Percentiles rank a stretch among this genome's conserved stretches.
These are phyloP conservation scores for Dissoconium aciculare DNA, from an alignment of 2,329 filamentous ascomycete genomes.

Conservation along the genomic window DNA sequence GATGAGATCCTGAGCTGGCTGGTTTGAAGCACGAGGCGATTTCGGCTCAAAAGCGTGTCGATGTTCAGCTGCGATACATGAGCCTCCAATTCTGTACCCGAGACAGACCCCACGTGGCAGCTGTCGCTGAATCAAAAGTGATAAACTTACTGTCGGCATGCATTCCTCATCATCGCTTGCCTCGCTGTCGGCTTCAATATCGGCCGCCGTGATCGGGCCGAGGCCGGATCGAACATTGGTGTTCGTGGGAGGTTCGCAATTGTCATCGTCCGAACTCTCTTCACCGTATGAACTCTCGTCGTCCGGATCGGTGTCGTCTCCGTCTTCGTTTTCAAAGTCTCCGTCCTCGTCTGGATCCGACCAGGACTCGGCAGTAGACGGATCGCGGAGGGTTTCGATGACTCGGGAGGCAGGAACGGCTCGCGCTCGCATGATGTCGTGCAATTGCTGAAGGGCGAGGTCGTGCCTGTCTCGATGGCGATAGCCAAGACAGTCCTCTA, in stretches of 20 bases:
- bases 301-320: neutral
- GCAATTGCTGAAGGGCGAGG: slow-evolving; percentile 54
- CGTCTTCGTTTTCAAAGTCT: slow-evolving; percentile 10
- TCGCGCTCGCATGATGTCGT: slow-evolving; percentile 59
- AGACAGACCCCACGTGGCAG: neutral
- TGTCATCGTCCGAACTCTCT: too few species aligned
- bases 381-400: slow-evolving; percentile 12
- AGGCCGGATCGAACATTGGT: too few species aligned
- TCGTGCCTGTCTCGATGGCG: slow-evolving; percentile 54
- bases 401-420: slow-evolving; percentile 42
- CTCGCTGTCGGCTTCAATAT: slow-evolving; percentile 12
- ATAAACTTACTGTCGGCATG: slow-evolving; percentile 11
- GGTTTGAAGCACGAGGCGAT: too few species aligned
- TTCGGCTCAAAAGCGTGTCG: too few species aligned
- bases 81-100: neutral
- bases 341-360: slow-evolving; percentile 9
- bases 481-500: slow-evolving; percentile 81
- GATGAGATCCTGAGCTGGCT: too few species aligned
- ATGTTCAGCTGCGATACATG: neutral
- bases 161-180: slow-evolving; percentile 12
- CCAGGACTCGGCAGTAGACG: slow-evolving; percentile 5
- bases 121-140: neutral
- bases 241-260: too few species aligned
- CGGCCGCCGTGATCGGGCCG: neutral
- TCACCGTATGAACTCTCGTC: neutral